Evolutionary conservation across 2,329 filamentous ascomycete genomes (phyloP).

Genomic region (Microascus cirrosus): DNA sequence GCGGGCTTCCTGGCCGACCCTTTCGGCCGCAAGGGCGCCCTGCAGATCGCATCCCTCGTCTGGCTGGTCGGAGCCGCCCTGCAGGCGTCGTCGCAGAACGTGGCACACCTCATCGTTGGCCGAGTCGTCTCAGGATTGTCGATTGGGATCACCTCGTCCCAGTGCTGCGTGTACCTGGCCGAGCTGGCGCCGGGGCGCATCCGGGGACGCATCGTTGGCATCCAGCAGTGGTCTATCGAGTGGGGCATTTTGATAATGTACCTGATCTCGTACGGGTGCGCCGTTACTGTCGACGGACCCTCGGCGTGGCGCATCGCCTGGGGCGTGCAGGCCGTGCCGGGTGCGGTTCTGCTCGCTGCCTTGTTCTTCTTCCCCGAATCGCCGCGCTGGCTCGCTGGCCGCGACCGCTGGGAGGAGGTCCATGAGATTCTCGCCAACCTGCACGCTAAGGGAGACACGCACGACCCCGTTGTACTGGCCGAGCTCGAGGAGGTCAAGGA

Average conservation of each 20-base stretch:
- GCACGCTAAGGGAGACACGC: conserved; percentile 44
- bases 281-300: conserved; percentile 31
- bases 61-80: conserved; percentile 43
- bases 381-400: conserved; percentile 59
- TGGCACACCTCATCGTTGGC: conserved; percentile 63
- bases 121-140: conserved; percentile 62
- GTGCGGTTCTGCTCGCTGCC: conserved; percentile 38
- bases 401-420: conserved; percentile 57
- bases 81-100: conserved; percentile 50
- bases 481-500: conserved; percentile 52
- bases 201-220: conserved; percentile 4
- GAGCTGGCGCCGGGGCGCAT: conserved; percentile 38
- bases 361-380: conserved; percentile 52
- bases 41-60: not conserved
- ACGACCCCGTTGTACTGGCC: conserved; percentile 48
- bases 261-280: conserved; percentile 55
- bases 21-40: not conserved
- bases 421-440: conserved; percentile 46
- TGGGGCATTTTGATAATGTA: conserved; percentile 59
- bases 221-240: conserved; percentile 62
- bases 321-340: conserved; percentile 48
- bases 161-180: conserved; percentile 60
- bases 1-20: not conserved
- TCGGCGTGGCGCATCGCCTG: conserved; percentile 50
- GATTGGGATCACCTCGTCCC: conserved; percentile 62